These are phyloP conservation scores for Buddleja alternifolia DNA, from an alignment of 257 asterid species.

Conservation along the genomic window DNA sequence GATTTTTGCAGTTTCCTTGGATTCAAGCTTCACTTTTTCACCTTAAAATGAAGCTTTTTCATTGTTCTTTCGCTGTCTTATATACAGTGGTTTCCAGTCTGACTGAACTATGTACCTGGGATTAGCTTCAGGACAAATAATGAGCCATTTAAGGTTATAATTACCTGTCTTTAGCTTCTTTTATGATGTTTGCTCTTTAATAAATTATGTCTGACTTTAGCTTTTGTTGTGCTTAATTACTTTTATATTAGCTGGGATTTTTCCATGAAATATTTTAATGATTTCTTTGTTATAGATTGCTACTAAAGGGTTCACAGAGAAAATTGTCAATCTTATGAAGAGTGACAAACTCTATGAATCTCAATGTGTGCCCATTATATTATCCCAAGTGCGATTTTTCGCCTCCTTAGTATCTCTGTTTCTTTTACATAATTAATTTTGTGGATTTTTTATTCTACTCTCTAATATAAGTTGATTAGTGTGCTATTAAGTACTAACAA, in stretches of 20 bases:
- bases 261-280: constrained; percentile 19
- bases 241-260: background rate
- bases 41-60: background rate
- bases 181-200: constrained; percentile 11
- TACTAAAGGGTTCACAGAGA: constrained; percentile 76
- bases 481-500: constrained; percentile 18
- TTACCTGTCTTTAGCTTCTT: constrained; percentile 6
- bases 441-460: too few relatives aligned
- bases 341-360: constrained; percentile 68
- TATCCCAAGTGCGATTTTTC: constrained; percentile 69
- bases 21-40: too few relatives aligned
- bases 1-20: too few relatives aligned
- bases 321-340: constrained; percentile 81
- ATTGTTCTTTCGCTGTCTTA: background rate
- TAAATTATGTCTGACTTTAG: too few relatives aligned
- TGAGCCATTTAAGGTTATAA: constrained; percentile 81
- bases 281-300: constrained; percentile 60
- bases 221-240: constrained; percentile 14
- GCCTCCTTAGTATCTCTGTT: background rate
- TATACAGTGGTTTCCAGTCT: constrained; percentile 88
- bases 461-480: constrained; percentile 8
- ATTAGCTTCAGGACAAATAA: constrained; percentile 92
- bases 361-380: constrained; percentile 91
- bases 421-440: too few relatives aligned
- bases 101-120: constrained; percentile 87